Evolutionary conservation across 2,329 filamentous ascomycete genomes (phyloP), one percentile per base, ranked within the genome.

Genomic region (Ophiostoma himal-ulmi): DNA sequence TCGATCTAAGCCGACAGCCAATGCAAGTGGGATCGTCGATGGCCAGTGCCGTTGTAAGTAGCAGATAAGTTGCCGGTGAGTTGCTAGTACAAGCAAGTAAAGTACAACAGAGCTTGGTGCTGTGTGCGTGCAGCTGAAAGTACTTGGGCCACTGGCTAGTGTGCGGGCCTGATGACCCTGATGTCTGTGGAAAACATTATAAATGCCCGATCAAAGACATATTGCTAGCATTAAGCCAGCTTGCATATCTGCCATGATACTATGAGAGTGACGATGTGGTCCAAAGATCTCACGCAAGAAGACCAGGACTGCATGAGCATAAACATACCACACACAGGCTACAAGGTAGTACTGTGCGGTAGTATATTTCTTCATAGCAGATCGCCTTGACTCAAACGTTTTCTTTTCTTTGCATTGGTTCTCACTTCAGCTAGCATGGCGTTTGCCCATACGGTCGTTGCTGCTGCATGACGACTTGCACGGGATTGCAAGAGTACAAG

Each of bases 171-270:
- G 52, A 30, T 26, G 52, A 26, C 52, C 22, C 52, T 8, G 52
- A 57, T 57, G n/a, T 57, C 8, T 26, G 22, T 26, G 14, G 52
- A 30, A 14, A 14, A 11, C 52, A 57, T 13, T 14, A 57, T 13
- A 57, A 57, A 57, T 57, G 11, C 52, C 52, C 52, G 52, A 57
- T 57, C 52, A 57, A 57, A 57, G 52, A 57, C 52, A 57, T 48
- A 48, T 48, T 48, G 44, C 44, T 20, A 7, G 17, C 6, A n/a
- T 20, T 6, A 20, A 20, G 44, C 7, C n/a, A 8, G 44, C 17
- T 20, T 48, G 44, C 5, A 48, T 20, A 8, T 20, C 44, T 20
- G 44, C n/a, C 3, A 48, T 17, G 17, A 20, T 20, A 48, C 44
- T 20, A 3, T 17, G 44, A 48, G 30, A 17, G 44, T 48, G 44